Base-by-base conservation (phyloP, 2,329 filamentous ascomycete species). In the Penicillium glabrum region DNA sequence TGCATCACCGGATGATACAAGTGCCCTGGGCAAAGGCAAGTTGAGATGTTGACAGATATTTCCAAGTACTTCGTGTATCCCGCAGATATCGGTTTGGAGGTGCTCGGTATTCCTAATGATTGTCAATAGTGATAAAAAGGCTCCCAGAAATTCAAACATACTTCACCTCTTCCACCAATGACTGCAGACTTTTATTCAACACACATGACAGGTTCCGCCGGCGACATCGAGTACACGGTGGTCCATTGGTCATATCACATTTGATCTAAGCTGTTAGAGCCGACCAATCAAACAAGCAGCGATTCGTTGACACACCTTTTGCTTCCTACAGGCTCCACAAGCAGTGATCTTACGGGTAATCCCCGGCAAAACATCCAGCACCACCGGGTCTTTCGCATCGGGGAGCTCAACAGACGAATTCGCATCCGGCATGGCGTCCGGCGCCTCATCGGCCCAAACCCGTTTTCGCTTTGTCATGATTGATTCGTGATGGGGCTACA, bases 271-370 rank as follows among this genome's bases (percentile, higher is more conserved):
- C 11, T 9, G 21, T 21, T 16, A 61, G 26, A 60, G 48, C 0
- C 11, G 39, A 26, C 53, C 53, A 53, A 61, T 54, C 46, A 50
- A 16, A 31, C 13, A 13, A n/a, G 33, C 1, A 14, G 5, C n/a
- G 37, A 52, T 19, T 35, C 43, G 33, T 37, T 48, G 23, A 49
- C 56, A 31, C 46, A 80, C 79, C 73, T 82, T 82, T 60, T 82
- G 78, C 61, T 80, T 81, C 39, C 79, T 74, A 66, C 79, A 82
- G 35, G 79, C 75, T 27, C 79, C 79, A 65, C 80, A 82, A 13
- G 80, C 80, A 31, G 74, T 76, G 52, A 75, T 72, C 59, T 76
- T 76, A 48, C 74, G 70, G 39, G 72, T 76, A 39, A 75, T 73
- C 33, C 65, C 63, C 53, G 67, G 66, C 47, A 68, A 59, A 35